phyloP scores from a whole-genome alignment of 1,139 yeast genomes.

The Magnusiomyces paraingens region DNA sequence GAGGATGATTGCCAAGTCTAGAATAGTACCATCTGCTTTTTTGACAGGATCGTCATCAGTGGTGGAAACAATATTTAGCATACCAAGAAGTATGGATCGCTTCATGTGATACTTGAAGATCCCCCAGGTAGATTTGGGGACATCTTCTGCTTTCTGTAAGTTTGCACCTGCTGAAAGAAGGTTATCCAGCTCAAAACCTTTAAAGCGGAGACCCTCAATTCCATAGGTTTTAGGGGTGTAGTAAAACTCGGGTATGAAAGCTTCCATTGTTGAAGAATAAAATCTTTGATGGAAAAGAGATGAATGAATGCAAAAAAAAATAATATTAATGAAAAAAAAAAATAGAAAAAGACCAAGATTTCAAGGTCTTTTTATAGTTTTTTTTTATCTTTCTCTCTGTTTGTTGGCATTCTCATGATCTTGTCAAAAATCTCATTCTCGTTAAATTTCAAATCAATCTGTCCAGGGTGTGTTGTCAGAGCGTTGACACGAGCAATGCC shows the following conservation, averaged over 20 bases:
- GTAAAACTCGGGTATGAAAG: slow-evolving; percentile 6
- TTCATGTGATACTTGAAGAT: slow-evolving; percentile 23
- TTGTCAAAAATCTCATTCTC: background rate
- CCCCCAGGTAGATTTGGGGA: slow-evolving; percentile 21
- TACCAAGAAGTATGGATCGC: slow-evolving; percentile 16
- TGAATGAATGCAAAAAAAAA: background rate
- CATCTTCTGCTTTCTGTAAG: slow-evolving; percentile 9
- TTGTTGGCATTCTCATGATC: background rate
- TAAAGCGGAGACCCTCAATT: slow-evolving; percentile 20
- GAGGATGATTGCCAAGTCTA: background rate
- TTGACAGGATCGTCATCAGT: background rate
- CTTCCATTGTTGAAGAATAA: slow-evolving; percentile 1
- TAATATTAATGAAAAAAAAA: background rate
- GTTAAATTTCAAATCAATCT: too few species aligned
- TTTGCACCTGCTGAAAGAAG: slow-evolving; percentile 27
- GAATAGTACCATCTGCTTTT: background rate
- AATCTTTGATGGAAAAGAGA: background rate
- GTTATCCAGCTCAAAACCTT: slow-evolving; percentile 25
- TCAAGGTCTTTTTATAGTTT: background rate
- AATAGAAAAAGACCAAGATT: background rate
- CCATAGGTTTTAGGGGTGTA: slow-evolving; percentile 26
- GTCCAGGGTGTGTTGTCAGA: too few species aligned
- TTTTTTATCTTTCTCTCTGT: background rate
- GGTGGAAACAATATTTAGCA: background rate
- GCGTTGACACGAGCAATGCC: too few species aligned